A percentile compares a stretch with the other conserved stretches of the same genome.
Conservation (phyloP, 2,329 filamentous ascomycete species). For the Allantophomopsis lycopodina region DNA sequence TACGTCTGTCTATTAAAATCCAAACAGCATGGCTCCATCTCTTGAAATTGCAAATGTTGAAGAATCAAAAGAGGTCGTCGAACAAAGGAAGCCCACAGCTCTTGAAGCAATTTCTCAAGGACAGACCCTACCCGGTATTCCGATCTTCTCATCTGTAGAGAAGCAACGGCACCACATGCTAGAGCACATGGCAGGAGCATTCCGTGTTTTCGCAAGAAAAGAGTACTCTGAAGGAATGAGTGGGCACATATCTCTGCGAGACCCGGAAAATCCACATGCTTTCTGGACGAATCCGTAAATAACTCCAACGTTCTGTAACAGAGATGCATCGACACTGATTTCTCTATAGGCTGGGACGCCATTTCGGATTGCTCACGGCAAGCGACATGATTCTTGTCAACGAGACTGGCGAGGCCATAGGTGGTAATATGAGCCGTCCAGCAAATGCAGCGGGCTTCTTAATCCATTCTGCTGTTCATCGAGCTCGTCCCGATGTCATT, state of each 20-base stretch:
- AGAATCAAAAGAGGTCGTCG: no score
- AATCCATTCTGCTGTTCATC: constrained; percentile 6
- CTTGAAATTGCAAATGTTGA: no score
- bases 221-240: constrained; percentile 23
- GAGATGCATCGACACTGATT: no score
- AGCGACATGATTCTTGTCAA: constrained; percentile 52
- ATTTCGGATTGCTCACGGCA: constrained; percentile 25
- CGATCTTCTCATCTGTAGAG: constrained; percentile 4
- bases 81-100: no score
- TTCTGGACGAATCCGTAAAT: constrained; percentile 8
- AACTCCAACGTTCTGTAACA: no score
- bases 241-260: constrained; percentile 23
- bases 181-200: constrained; percentile 26
- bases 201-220: constrained; percentile 26
- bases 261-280: constrained; percentile 7
- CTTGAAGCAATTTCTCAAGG: no score
- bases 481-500: constrained; percentile 5
- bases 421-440: constrained; percentile 21
- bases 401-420: constrained; percentile 42
- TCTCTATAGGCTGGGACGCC: constrained; percentile 16
- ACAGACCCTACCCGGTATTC: constrained; percentile 2
- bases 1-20: no score
- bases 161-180: constrained; percentile 17
- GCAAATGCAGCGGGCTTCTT: constrained; percentile 6
- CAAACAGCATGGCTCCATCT: no score